A percentile compares a stretch with the other conserved stretches of the same genome.
Evolutionary conservation across 768 basidiomycete genomes (phyloP).

Genomic region (Cystofilobasidium ferigula): DNA sequence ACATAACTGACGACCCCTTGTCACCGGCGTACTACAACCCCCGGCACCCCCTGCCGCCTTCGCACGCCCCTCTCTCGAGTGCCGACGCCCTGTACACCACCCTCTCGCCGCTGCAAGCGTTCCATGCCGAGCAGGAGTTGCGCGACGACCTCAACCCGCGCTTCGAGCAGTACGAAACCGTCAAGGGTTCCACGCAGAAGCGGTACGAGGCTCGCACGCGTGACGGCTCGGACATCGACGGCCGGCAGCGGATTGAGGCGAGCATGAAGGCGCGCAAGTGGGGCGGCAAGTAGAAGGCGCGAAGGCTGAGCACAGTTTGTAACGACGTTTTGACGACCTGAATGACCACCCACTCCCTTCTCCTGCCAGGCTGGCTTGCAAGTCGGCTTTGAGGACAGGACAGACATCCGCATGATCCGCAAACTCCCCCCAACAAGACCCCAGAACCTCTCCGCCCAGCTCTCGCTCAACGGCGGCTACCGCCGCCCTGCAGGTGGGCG

Average conservation of each 20-base stretch:
- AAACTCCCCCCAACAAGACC: too few species aligned
- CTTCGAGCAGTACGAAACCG: neutral
- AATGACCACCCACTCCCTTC: too few species aligned
- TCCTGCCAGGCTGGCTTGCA: too few species aligned
- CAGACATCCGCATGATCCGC: too few species aligned
- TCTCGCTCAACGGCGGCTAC: too few species aligned
- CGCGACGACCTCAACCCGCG: neutral
- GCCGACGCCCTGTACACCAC: neutral
- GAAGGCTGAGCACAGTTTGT: too few species aligned
- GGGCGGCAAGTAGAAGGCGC: constrained; percentile 18
- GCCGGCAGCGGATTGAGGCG: neutral
- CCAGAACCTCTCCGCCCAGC: too few species aligned
- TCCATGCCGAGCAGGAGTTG: neutral
- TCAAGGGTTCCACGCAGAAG: neutral
- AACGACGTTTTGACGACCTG: neutral
- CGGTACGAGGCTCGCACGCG: neutral
- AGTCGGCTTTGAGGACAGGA: too few species aligned
- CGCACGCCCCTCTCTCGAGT: neutral
- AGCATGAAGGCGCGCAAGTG: constrained; percentile 13
- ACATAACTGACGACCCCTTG: neutral
- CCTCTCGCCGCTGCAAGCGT: neutral
- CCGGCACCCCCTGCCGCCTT: neutral
- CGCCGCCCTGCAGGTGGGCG: too few species aligned
- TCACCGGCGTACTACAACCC: constrained; percentile 1
- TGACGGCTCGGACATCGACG: neutral